These are phyloP conservation scores for Saitozyma podzolica DNA, from an alignment of 768 basidiomycete genomes.

Conservation along the genomic window DNA sequence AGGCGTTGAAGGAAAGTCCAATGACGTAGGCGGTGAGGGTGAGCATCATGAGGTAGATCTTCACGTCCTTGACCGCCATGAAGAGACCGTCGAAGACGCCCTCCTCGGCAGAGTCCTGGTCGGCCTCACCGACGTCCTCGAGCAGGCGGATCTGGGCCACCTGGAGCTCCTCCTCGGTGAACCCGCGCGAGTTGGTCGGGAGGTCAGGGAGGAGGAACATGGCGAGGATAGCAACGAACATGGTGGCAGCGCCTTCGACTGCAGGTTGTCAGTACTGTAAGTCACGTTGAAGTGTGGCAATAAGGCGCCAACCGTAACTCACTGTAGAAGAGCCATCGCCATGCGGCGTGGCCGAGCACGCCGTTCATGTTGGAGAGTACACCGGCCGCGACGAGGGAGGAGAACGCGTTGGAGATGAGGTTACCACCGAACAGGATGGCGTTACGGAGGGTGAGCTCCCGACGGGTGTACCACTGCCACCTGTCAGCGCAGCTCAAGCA, in stretches of 20 bases:
- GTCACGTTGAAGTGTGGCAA: too few species aligned
- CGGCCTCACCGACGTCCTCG: constrained; percentile 57
- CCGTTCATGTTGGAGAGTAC: constrained; percentile 71
- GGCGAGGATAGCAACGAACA: constrained; percentile 64
- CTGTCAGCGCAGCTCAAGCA: too few species aligned
- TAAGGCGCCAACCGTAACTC: too few species aligned
- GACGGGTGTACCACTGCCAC: constrained; percentile 43
- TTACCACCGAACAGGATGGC: constrained; percentile 52
- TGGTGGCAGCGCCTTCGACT: constrained; percentile 68
- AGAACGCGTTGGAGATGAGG: constrained; percentile 78
- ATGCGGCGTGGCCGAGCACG: constrained; percentile 65
- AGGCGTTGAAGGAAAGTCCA: constrained; percentile 70
- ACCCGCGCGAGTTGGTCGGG: constrained; percentile 49
- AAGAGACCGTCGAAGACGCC: constrained; percentile 57
- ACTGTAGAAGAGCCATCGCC: constrained; percentile 72
- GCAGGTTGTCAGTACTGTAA: too few species aligned
- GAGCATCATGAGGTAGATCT: constrained; percentile 72
- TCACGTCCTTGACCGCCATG: constrained; percentile 71
- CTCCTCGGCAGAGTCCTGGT: constrained; percentile 56
- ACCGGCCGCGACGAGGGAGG: constrained; percentile 71
- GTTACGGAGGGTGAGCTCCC: constrained; percentile 41
- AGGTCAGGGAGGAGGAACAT: constrained; percentile 59
- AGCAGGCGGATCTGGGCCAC: constrained; percentile 43
- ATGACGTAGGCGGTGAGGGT: constrained; percentile 63
- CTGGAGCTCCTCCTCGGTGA: constrained; percentile 43